A percentile compares a stretch with the other conserved stretches of the same genome.
phyloP scores from a whole-genome alignment of 2,329 filamentous ascomycete genomes.

The Fusarium goolgardi region DNA sequence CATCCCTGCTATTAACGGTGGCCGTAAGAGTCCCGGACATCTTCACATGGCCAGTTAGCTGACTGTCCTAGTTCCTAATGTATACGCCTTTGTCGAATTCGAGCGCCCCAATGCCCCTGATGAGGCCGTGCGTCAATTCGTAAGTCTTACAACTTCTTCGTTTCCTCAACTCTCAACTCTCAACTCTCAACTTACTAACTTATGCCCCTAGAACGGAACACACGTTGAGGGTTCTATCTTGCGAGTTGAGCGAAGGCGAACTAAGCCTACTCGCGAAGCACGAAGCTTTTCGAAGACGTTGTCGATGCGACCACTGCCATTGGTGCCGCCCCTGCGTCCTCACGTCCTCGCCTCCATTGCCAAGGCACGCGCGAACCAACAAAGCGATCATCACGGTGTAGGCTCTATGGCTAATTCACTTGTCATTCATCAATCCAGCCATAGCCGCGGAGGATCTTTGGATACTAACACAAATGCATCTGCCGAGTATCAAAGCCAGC shows the following conservation, averaged over 20 bases:
- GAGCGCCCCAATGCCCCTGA: constrained; percentile 53
- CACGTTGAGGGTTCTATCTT: constrained; percentile 50
- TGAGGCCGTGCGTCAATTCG: constrained; percentile 51
- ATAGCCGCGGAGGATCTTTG: constrained; percentile 11
- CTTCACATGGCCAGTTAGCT: constrained; percentile 11
- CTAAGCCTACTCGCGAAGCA: constrained; percentile 27
- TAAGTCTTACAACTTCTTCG: constrained; percentile 46
- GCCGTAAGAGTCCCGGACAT: constrained; percentile 22
- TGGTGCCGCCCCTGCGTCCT: constrained; percentile 14
- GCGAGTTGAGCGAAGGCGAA: constrained; percentile 55
- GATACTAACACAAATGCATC: neutral
- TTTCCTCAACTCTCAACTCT: neutral
- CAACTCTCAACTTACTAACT: constrained; percentile 1
- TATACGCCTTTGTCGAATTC: constrained; percentile 57
- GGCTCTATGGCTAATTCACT: neutral
- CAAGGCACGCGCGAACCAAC: neutral
- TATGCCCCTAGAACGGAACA: constrained; percentile 48
- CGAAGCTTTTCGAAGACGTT: neutral
- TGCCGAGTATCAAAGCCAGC: neutral
- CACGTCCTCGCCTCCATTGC: constrained; percentile 9
- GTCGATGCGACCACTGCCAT: neutral
- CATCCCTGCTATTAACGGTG: constrained; percentile 7
- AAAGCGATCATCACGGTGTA: neutral
- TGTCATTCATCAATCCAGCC: neutral
- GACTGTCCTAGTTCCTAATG: constrained; percentile 34